Evolutionary conservation across 768 basidiomycete species (phyloP).

Genomic region (Mycena metata): DNA sequence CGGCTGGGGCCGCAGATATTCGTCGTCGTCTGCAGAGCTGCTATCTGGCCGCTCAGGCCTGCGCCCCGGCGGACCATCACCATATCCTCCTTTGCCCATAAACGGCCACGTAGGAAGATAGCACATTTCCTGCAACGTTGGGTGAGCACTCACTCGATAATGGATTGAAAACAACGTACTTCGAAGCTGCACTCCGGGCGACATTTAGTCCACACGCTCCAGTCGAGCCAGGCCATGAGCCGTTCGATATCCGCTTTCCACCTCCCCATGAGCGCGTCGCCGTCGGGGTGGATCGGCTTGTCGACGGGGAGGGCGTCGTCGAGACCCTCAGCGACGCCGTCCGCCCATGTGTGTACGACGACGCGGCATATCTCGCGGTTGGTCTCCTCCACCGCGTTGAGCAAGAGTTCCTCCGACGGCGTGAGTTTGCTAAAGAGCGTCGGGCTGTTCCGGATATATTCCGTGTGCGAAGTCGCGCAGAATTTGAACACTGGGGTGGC

Average conservation of each 20-base stretch:
- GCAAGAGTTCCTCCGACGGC: conserved; percentile 37
- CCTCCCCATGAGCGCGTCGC: conserved; percentile 4
- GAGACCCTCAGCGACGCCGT: conserved; percentile 38
- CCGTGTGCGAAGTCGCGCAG: conserved; percentile 51
- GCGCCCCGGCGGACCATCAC: neutral
- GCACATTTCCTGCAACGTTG: conserved; percentile 39
- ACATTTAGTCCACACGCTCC: conserved; percentile 43
- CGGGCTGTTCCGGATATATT: conserved; percentile 36
- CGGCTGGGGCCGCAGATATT: conserved; percentile 27
- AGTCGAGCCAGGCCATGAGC: conserved; percentile 43
- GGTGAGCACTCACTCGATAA: neutral
- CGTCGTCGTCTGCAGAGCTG: neutral
- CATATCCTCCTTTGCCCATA: conserved; percentile 9
- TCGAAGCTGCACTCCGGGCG: conserved; percentile 41
- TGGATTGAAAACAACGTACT: conserved; percentile 23
- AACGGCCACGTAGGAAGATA: conserved; percentile 43
- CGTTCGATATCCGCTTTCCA: conserved; percentile 30
- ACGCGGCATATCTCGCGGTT: conserved; percentile 42
- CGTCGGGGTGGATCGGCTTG: conserved; percentile 19
- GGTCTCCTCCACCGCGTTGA: conserved; percentile 35
- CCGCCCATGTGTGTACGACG: conserved; percentile 38
- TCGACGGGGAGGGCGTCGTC: conserved; percentile 29
- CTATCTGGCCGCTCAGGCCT: neutral
- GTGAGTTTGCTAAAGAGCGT: conserved; percentile 36
- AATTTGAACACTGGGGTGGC: conserved; percentile 50